Conservation (phyloP, 164 flowering plant genomes). For the Sedum album region DNA sequence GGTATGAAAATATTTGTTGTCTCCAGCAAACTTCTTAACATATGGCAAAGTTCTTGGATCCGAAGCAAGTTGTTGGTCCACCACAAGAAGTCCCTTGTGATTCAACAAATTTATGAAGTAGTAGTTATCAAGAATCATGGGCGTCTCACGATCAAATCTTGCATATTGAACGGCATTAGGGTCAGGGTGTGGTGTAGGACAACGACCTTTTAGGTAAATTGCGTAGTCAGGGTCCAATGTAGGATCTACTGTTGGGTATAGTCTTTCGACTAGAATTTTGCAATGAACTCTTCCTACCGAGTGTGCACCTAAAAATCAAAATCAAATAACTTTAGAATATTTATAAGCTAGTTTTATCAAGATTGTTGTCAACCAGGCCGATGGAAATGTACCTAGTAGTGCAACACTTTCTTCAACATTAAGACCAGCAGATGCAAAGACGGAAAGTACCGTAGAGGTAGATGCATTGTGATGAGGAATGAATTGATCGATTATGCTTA, state of each 20-base stretch:
- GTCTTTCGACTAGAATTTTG: slow-evolving; percentile 51
- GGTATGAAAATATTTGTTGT: slow-evolving; percentile 60
- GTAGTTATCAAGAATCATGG: slow-evolving; percentile 67
- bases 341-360: not conserved
- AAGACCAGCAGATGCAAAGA: slow-evolving; percentile 60
- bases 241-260: slow-evolving; percentile 76
- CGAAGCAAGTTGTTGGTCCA: slow-evolving; percentile 58
- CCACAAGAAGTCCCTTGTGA: slow-evolving; percentile 53
- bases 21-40: slow-evolving; percentile 69
- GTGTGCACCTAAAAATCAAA: slow-evolving; percentile 57
- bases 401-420: slow-evolving; percentile 68
- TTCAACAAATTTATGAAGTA: slow-evolving; percentile 68
- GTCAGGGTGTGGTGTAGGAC: slow-evolving; percentile 63
- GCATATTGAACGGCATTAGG: slow-evolving; percentile 55
- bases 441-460: slow-evolving; percentile 41
- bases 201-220: slow-evolving; percentile 50
- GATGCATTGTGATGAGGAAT: slow-evolving; percentile 71
- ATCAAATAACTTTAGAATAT: not conserved
- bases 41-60: slow-evolving; percentile 51
- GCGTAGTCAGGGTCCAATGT: slow-evolving; percentile 64
- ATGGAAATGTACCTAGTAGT: slow-evolving; percentile 44
- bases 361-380: not conserved
- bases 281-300: slow-evolving; percentile 89
- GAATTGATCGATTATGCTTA: slow-evolving; percentile 26
- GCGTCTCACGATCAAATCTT: slow-evolving; percentile 60